A percentile compares a stretch with the other conserved stretches of the same genome.
Conservation (phyloP, 805 yeast genomes). For the Yarrowia sp. region DNA sequence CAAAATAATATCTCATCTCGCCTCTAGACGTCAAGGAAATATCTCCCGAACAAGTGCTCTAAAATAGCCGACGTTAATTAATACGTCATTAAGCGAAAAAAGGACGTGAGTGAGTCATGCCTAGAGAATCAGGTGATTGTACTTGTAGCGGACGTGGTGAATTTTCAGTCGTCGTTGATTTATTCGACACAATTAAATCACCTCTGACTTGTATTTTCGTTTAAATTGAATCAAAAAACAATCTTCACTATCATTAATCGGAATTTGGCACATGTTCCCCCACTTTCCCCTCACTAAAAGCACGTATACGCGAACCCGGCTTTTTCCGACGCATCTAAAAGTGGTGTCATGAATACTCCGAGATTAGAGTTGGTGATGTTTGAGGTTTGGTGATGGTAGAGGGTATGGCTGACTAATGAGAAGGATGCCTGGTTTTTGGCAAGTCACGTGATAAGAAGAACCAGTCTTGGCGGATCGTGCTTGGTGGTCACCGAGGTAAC, state of each 20-base stretch:
- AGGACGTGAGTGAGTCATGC: neutral
- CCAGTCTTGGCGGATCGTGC: too few species aligned
- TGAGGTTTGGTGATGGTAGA: neutral
- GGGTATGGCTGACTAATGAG: neutral
- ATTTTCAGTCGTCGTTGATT: too few species aligned
- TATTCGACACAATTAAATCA: too few species aligned
- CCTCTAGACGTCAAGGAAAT: neutral
- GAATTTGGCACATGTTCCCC: neutral
- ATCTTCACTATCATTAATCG: too few species aligned
- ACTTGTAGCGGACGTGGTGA: too few species aligned
- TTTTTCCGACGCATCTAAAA: constrained; percentile 19
- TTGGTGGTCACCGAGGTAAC: too few species aligned
- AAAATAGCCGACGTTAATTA: constrained; percentile 9
- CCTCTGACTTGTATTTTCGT: too few species aligned
- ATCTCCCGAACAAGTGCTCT: constrained; percentile 1
- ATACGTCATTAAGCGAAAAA: constrained; percentile 1
- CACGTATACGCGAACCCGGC: constrained; percentile 25
- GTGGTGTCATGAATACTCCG: constrained; percentile 3
- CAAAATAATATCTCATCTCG: too few species aligned
- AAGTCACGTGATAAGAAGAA: neutral
- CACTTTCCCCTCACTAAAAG: constrained; percentile 13
- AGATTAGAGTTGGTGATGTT: constrained; percentile 14
- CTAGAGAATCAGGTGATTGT: constrained; percentile 5
- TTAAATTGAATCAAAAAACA: neutral
- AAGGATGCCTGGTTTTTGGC: too few species aligned